Base-by-base conservation (phyloP, 2,329 filamentous ascomycete genomes). In the Colletotrichum chlorophyti region DNA sequence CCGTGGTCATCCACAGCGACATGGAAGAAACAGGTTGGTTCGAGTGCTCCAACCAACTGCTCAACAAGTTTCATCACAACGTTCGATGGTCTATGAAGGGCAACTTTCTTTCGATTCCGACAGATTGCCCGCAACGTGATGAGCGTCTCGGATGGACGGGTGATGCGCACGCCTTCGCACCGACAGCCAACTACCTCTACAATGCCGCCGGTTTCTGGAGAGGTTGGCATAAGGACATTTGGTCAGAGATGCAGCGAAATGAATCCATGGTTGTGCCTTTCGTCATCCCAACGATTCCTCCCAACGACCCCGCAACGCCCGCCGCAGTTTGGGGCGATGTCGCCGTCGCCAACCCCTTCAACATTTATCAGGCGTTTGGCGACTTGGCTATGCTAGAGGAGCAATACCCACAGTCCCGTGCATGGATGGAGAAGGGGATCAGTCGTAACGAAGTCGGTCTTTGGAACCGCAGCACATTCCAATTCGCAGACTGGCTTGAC, bases 71-170 rank as follows among this genome's bases (percentile, higher is more conserved):
- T 5, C 79, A 86, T 61, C 51, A 74, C 1, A 87, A 87, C 51
- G 75, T 82, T 0, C 65, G 72, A 26, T 86, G 84, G 84, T 78
- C 77, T 5, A 84, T 85, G 78, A 76, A 77, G 24, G 83, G 83
- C 0, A 87, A 87, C 62, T 86, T 87, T 63, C 63, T 86, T 3
- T 78, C 76, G 0, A 68, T 86, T 0, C 83, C 83, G 0, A 86
- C 83, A 0, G 84, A 87, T 63, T 85, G 82, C 61, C 82, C 82
- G 0, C 81, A 84, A 60, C 73, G 81, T 2, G 81, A 85, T 50
- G 82, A 85, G 67, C 74, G 82, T 0, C 67, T 84, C 6, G 79
- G 79, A 17, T 83, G 83, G 83, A 81, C 78, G 1, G 79, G 83
- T 14, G 79, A 83, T 61, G 70, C 75, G 7, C 78, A 79, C 32